Evolutionary conservation across 108 stramenopile genomes (phyloP).

Genomic region (Seminavis robusta): DNA sequence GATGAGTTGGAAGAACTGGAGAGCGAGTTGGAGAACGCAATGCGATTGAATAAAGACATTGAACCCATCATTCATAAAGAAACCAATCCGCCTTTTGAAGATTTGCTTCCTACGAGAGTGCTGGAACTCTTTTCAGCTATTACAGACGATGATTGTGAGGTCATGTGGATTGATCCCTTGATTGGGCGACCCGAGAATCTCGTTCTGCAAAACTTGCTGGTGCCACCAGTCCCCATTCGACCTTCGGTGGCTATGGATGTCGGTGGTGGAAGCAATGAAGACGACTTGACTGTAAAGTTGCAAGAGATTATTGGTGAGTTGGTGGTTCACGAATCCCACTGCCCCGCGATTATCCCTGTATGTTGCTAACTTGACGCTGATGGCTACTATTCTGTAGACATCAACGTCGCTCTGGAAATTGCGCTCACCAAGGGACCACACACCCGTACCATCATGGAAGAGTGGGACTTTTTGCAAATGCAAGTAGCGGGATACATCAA

Average conservation of each 20-base stretch:
- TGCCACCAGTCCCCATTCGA: conserved; percentile 99
- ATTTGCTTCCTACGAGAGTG: conserved; percentile 76
- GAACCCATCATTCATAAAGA: conserved; percentile 21
- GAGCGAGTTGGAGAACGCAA: conserved; percentile 49
- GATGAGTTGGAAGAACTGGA: conserved; percentile 67
- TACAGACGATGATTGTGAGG: conserved; percentile 91
- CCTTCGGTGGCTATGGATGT: conserved; percentile 97
- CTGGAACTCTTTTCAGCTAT: conserved; percentile 87
- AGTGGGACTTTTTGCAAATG: conserved; percentile 96
- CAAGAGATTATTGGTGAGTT: conserved; percentile 96
- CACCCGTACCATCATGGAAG: conserved; percentile 92
- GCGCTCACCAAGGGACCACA: conserved; percentile 86
- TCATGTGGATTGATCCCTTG: conserved; percentile 88
- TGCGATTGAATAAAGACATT: conserved; percentile 76
- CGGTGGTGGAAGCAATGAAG: conserved; percentile 96
- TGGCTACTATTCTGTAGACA: too few relatives aligned
- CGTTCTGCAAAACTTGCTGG: conserved; percentile 86
- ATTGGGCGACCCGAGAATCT: conserved; percentile 96
- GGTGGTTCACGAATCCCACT: too few relatives aligned
- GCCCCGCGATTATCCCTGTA: too few relatives aligned
- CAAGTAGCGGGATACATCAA: conserved; percentile 96
- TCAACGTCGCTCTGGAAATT: conserved; percentile 89
- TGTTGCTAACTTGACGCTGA: too few relatives aligned
- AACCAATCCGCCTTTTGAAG: conserved; percentile 53
- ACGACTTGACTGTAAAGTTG: conserved; percentile 98